These are phyloP conservation scores for Tolypocladium pustulatum DNA, from an alignment of 2,329 filamentous ascomycete genomes.

Conservation along the genomic window DNA sequence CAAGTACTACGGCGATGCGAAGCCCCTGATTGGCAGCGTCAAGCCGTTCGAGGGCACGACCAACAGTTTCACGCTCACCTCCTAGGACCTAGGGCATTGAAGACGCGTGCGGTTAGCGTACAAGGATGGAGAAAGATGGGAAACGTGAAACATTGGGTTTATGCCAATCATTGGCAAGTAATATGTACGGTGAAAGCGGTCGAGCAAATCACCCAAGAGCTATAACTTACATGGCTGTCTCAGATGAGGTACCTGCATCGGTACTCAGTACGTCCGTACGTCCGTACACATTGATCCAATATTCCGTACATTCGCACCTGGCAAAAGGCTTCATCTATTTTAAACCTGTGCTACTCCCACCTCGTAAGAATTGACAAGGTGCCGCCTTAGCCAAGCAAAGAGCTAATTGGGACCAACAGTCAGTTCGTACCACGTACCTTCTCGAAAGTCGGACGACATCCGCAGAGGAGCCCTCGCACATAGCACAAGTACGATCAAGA, in stretches of 20 bases:
- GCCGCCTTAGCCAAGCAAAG: no score
- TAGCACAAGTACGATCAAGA: background rate
- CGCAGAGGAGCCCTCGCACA: background rate
- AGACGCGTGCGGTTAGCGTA: background rate
- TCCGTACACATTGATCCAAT: background rate
- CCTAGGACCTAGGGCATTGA: background rate
- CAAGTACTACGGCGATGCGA: conserved; percentile 77
- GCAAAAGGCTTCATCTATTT: background rate
- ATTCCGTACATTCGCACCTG: background rate
- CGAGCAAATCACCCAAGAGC: background rate
- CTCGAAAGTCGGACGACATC: background rate
- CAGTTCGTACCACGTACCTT: background rate
- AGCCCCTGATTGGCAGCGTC: conserved; percentile 37
- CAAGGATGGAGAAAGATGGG: background rate
- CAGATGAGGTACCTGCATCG: background rate
- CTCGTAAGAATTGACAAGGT: background rate
- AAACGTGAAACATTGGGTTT: background rate
- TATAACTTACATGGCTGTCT: no score
- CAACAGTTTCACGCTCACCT: conserved; percentile 8
- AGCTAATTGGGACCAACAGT: background rate
- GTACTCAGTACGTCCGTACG: no score
- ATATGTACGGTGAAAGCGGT: background rate
- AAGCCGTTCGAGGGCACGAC: conserved; percentile 11
- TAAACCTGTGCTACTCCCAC: background rate
- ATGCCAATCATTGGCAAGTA: background rate